Percentiles rank a stretch among this genome's conserved stretches.
These are phyloP conservation scores for Penicillium sp. DNA, from an alignment of 2,329 filamentous ascomycete species.

Conservation along the genomic window DNA sequence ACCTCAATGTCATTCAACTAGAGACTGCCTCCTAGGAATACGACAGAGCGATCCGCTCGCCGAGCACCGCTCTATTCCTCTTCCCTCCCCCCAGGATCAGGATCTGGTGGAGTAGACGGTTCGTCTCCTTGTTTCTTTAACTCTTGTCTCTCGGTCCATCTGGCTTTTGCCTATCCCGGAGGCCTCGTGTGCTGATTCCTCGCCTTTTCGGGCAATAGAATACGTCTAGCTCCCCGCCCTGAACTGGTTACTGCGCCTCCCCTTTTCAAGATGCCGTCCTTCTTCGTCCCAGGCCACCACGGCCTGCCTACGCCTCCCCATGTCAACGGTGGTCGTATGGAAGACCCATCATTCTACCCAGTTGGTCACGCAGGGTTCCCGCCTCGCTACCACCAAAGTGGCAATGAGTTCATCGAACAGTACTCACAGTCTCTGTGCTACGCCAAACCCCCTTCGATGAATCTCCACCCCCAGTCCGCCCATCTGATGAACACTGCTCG, in stretches of 20 bases:
- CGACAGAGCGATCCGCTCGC: constrained; percentile 40
- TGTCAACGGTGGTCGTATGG: constrained; percentile 38
- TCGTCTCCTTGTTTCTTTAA: constrained; percentile 24
- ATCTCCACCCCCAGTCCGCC: constrained; percentile 30
- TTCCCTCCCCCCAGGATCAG: constrained; percentile 36
- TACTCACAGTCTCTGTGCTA: constrained; percentile 46
- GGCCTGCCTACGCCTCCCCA: constrained; percentile 45
- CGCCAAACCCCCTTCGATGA: constrained; percentile 37
- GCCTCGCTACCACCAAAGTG: constrained; percentile 43
- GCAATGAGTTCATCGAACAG: constrained; percentile 47
- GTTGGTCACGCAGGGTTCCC: constrained; percentile 40
- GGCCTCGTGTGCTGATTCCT: constrained; percentile 23
- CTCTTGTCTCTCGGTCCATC: constrained; percentile 3
- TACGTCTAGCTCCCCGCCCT: constrained; percentile 40
- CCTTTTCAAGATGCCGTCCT: constrained; percentile 41
- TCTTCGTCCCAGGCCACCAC: constrained; percentile 39
- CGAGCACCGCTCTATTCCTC: constrained; percentile 37
- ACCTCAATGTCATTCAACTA: constrained; percentile 44
- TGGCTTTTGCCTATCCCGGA: constrained; percentile 4
- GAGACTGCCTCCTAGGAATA: constrained; percentile 30
- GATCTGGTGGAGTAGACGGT: constrained; percentile 45
- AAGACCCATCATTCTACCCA: constrained; percentile 42
- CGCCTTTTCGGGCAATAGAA: constrained; percentile 15
- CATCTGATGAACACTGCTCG: constrained; percentile 33
- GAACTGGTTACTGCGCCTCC: constrained; percentile 28